A percentile compares a stretch with the other conserved stretches of the same genome.
Evolutionary conservation across 148 eudicot species (phyloP).

Genomic region (Spergularia bocconei): DNA sequence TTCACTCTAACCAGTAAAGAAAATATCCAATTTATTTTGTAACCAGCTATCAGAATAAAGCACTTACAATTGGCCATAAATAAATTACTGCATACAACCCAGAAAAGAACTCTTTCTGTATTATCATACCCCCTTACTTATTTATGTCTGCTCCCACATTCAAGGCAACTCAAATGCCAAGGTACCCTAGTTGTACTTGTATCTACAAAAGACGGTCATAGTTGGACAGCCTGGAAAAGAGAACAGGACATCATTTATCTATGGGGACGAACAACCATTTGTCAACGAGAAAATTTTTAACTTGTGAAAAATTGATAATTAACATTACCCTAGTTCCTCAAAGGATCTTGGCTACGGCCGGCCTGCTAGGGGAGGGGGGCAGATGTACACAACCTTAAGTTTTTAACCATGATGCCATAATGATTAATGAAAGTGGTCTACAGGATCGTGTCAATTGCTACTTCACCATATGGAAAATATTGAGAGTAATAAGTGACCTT

Average conservation of each 20-base stretch:
- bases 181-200: not conserved
- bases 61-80: not conserved
- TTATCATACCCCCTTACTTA: not conserved
- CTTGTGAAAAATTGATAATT: not conserved
- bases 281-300: not conserved
- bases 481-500: too few species aligned
- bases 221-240: not conserved
- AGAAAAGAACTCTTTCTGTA: not conserved
- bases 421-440: too few species aligned
- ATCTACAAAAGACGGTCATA: not conserved
- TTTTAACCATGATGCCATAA: too few species aligned
- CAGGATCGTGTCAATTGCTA: too few species aligned
- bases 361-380: too few species aligned
- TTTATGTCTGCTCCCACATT: not conserved
- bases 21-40: not conserved
- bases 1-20: not conserved
- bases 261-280: not conserved
- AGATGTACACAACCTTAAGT: too few species aligned
- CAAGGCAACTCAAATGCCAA: not conserved
- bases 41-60: not conserved
- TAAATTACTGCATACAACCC: not conserved
- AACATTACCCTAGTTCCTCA: too few species aligned
- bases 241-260: not conserved
- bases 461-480: too few species aligned
- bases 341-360: too few species aligned